A percentile compares a stretch with the other conserved stretches of the same genome.
These are phyloP conservation scores for Termitomyces sp. DNA, from an alignment of 768 basidiomycete species.

Conservation along the genomic window DNA sequence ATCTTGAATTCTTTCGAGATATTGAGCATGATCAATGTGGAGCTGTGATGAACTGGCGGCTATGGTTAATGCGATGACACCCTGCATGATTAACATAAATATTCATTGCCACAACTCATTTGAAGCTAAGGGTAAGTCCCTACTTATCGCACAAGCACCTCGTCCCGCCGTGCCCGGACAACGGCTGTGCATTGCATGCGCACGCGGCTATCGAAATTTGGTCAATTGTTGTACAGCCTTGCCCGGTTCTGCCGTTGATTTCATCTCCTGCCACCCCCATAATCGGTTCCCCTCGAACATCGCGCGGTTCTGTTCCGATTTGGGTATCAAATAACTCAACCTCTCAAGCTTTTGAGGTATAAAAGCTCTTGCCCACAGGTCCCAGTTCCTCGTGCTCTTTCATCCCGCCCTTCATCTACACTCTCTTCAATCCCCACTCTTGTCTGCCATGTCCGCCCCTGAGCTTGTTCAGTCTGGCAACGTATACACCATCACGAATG, in stretches of 20 bases:
- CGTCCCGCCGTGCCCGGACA: too few relatives aligned
- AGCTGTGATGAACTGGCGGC: neutral
- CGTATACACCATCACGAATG: conserved; percentile 45
- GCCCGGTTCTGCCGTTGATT: neutral
- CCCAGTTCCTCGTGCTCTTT: neutral
- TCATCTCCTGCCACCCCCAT: neutral
- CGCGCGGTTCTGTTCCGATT: neutral
- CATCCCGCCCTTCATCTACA: neutral
- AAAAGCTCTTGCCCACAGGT: neutral
- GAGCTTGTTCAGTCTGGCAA: conserved; percentile 29
- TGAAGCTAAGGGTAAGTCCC: neutral
- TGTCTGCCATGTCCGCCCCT: conserved; percentile 7
- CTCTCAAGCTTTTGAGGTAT: neutral
- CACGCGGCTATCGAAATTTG: neutral
- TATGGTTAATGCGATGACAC: neutral
- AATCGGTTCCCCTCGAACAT: conserved; percentile 4
- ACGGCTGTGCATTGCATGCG: neutral
- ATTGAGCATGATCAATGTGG: neutral
- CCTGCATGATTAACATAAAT: neutral
- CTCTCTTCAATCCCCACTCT: too few relatives aligned
- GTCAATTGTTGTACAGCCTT: neutral
- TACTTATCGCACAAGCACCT: neutral
- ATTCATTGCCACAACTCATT: neutral
- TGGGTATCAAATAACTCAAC: neutral
- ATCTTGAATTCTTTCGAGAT: neutral